phyloP scores from a whole-genome alignment of 495 filamentous ascomycete genomes.

The Aspergillus haitiensis region DNA sequence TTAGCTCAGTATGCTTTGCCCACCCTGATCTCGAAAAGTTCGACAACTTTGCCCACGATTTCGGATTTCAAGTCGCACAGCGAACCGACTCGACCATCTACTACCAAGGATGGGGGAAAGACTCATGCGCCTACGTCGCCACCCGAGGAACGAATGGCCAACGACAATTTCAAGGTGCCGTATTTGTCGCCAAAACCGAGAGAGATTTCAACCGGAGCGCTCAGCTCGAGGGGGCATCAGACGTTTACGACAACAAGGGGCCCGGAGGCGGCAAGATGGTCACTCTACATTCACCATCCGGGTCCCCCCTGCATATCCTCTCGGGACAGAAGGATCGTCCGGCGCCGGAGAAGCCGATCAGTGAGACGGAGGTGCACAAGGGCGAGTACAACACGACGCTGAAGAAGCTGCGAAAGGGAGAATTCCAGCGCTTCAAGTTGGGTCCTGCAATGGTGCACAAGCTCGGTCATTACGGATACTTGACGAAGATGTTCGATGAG shows the following conservation, averaged over 20 bases:
- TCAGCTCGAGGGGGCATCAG: background rate
- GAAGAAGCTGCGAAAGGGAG: slow-evolving; percentile 31
- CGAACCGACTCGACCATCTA: slow-evolving; percentile 50
- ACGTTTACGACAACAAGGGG: slow-evolving; percentile 14
- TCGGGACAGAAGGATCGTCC: slow-evolving; percentile 50
- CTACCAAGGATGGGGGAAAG: slow-evolving; percentile 58
- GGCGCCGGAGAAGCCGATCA: slow-evolving; percentile 29
- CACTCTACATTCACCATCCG: slow-evolving; percentile 37
- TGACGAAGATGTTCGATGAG: slow-evolving; percentile 58
- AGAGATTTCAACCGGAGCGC: background rate
- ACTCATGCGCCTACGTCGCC: slow-evolving; percentile 56
- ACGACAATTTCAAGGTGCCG: slow-evolving; percentile 57
- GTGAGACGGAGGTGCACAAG: slow-evolving; percentile 43
- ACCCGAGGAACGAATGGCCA: slow-evolving; percentile 46
- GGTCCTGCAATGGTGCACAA: slow-evolving; percentile 72
- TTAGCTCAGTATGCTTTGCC: slow-evolving; percentile 59
- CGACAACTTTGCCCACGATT: slow-evolving; percentile 52
- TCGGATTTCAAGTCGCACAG: slow-evolving; percentile 52
- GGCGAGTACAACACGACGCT: slow-evolving; percentile 30
- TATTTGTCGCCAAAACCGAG: slow-evolving; percentile 10
- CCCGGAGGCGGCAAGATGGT: slow-evolving; percentile 38
- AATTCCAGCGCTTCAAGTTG: slow-evolving; percentile 41
- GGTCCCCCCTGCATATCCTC: slow-evolving; percentile 35
- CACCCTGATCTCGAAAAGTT: slow-evolving; percentile 52
- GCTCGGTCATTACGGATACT: slow-evolving; percentile 70